Conservation (phyloP, 257 asterid genomes). For the Rubia yunnanensis region DNA sequence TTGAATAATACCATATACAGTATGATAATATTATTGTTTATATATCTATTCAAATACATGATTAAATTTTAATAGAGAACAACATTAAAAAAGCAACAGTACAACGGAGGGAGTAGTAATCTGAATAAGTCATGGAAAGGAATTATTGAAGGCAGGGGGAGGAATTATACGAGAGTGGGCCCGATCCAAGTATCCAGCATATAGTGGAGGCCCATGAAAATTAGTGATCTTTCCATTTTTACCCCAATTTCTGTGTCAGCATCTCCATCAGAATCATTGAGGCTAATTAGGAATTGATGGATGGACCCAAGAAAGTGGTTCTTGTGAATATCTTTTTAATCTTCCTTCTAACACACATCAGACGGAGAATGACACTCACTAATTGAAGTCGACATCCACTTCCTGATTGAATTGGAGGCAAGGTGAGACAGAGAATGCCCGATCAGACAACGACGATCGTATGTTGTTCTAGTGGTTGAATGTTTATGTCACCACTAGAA, state of each 20-base stretch:
- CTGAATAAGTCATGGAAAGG: background rate
- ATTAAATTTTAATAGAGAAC: no score
- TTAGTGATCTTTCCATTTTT: background rate
- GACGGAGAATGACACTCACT: background rate
- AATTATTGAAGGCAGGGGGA: conserved; percentile 14
- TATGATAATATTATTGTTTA: no score
- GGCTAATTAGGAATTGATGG: background rate
- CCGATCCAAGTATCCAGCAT: conserved; percentile 23
- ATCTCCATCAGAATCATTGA: conserved; percentile 7
- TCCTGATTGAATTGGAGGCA: background rate
- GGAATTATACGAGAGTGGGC: conserved; percentile 4
- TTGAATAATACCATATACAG: no score
- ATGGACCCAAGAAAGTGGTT: background rate
- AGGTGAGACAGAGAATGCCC: no score
- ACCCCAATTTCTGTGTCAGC: conserved; percentile 4
- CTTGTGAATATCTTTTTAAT: background rate
- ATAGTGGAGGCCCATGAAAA: conserved; percentile 12
- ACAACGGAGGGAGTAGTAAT: no score
- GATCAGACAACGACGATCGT: no score
- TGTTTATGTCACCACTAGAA: no score
- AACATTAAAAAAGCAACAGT: no score
- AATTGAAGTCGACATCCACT: conserved; percentile 1
- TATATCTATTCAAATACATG: no score
- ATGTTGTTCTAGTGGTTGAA: no score
- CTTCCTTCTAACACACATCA: background rate